A percentile compares a stretch with the other conserved stretches of the same genome.
These are phyloP conservation scores for Entomortierella beljakovae DNA, from an alignment of 192 early-diverging fungal genomes.

Conservation along the genomic window DNA sequence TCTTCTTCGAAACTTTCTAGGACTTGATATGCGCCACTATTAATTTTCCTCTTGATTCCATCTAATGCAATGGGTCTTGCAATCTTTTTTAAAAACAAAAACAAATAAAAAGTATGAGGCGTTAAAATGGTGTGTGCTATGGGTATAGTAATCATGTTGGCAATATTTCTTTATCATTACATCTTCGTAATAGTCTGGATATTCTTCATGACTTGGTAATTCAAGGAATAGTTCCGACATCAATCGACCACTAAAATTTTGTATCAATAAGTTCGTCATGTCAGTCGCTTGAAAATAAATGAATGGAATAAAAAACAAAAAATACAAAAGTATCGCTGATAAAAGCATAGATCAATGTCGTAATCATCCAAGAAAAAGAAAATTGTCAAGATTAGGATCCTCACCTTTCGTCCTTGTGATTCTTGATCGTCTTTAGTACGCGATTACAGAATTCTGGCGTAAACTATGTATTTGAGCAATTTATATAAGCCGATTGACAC, in stretches of 20 bases:
- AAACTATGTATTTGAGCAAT: constrained; percentile 8
- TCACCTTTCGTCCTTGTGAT: constrained; percentile 46
- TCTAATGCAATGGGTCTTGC: constrained; percentile 69
- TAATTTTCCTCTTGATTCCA: constrained; percentile 71
- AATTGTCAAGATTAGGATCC: neutral
- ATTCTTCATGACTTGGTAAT: constrained; percentile 79
- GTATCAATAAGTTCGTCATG: neutral
- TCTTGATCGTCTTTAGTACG: constrained; percentile 40
- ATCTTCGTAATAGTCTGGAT: constrained; percentile 91
- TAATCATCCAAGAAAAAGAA: too few species aligned
- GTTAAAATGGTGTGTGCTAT: too few species aligned
- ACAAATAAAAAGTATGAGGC: neutral
- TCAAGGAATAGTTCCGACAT: constrained; percentile 84
- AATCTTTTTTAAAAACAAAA: constrained; percentile 45
- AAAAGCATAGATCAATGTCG: too few species aligned
- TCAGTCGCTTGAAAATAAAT: neutral
- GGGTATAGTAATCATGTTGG: too few species aligned
- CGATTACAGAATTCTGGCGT: constrained; percentile 36
- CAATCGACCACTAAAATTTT: constrained; percentile 60
- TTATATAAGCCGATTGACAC: neutral
- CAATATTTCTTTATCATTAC: too few species aligned
- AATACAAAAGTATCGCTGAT: neutral
- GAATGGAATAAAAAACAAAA: neutral
- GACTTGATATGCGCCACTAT: constrained; percentile 69
- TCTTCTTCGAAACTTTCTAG: constrained; percentile 84